A percentile compares a stretch with the other conserved stretches of the same genome.
These are phyloP conservation scores for Coelastrella sp. DNA, from an alignment of 139 green algal species.

Conservation along the genomic window DNA sequence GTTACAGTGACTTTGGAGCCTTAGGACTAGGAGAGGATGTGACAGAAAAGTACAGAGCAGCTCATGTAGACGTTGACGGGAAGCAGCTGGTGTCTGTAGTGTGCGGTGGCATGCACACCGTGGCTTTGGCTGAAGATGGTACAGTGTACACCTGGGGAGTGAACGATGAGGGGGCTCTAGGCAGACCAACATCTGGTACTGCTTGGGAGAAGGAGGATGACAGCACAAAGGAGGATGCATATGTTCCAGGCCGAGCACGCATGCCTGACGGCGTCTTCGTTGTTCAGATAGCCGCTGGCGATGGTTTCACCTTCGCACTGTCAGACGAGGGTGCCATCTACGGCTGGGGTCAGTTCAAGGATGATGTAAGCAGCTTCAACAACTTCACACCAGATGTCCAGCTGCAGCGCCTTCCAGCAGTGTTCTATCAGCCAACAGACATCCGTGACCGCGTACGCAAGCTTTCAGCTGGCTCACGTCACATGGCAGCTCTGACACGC, in stretches of 20 bases:
- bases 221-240: conserved; percentile 43
- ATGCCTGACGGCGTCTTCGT: conserved; percentile 41
- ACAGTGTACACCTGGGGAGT: conserved; percentile 86
- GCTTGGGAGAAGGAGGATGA: conserved; percentile 40
- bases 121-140: conserved; percentile 72
- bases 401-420: conserved; percentile 54
- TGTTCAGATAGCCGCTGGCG: conserved; percentile 82
- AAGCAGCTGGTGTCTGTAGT: conserved; percentile 70
- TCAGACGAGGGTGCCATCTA: conserved; percentile 76
- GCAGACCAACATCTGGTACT: conserved; percentile 67
- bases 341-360: conserved; percentile 90
- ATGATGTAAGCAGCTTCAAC: conserved; percentile 75
- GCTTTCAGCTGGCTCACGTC: conserved; percentile 60
- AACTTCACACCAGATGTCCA: conserved; percentile 71
- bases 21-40: conserved; percentile 62
- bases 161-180: conserved; percentile 94
- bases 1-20: conserved; percentile 62
- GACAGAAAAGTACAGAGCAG: conserved; percentile 45
- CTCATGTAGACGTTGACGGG: conserved; percentile 39
- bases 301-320: conserved; percentile 87
- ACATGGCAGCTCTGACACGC: conserved; percentile 72
- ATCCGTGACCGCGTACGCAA: conserved; percentile 20
- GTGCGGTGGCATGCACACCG: conserved; percentile 92
- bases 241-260: conserved; percentile 45
- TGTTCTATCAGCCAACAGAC: conserved; percentile 62